Evolutionary conservation across 2,329 filamentous ascomycete genomes (phyloP), one percentile per base, ranked within the genome.

Genomic region (Fonsecaea pugnacius): DNA sequence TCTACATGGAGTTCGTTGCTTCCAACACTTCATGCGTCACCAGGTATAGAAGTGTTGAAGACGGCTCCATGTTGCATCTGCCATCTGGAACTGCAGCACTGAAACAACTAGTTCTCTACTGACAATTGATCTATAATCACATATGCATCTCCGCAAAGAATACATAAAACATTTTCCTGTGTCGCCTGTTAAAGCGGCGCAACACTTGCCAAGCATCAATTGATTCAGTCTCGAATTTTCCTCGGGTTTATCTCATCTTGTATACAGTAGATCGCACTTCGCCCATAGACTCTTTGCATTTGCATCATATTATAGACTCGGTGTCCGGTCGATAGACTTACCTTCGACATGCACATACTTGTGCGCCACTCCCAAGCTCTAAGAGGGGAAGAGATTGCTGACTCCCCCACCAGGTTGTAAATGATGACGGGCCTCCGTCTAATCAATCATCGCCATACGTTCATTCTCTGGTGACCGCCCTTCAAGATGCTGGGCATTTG

Each of bases 381-480:
- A 3, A 12, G 33, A 10, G 54, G 24, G 16, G 33, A 32, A 4
- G 3, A 54, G 21, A 52, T 40, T 16, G 59, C 60, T 64, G 27
- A 69, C 58, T 55, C n/a, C n/a, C 24, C 30, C 6, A 40, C 12
- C 58, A 81, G 78, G 77, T 81, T 56, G 76, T 76, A 36, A 94
- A 94, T 80, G 91, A 94, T 74, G 91, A 94, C 79, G 91, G 91
- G 16, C 91, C 91, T 58, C 91, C 91, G 68, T 91, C 89, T 35
- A 84, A 88, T 65, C 85, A 89, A 73, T 91, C 90, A 43, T 92
- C 90, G 52, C 91, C 91, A 7, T 94, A 94, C 73, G 85, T 94
- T 67, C 90, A 91, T 79, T 88, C 86, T 67, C 84, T 94, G 63
- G 84, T 93, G 50, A 81, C 86, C 66, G 84, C 85, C 59, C 87